Evolutionary conservation across 352 stramenopile genomes (phyloP), one percentile per base, ranked within the genome.

Genomic region (Aphanomyces invadans): DNA sequence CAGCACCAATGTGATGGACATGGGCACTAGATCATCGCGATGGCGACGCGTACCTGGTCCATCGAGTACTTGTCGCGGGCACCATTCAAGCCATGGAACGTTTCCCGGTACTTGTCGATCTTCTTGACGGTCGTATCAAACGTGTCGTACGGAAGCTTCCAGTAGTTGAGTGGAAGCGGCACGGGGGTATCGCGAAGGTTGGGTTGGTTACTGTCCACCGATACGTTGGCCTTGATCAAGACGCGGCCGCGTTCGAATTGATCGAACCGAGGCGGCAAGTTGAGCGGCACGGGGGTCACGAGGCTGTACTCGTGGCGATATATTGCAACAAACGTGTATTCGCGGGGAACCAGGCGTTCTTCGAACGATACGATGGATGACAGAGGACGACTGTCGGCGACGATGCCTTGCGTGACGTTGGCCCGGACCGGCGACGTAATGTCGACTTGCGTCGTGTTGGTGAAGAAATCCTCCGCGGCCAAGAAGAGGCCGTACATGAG

Each of bases 41-140:
- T 12, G 9, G 28, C 19, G 28, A 54, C 15, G 0, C n/a, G 31
- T 21, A 94, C 52, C 39, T 86, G 89, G 19, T 90, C 73, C 54
- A 94, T 91, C 38, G 80, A 79, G 71, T 90, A 94, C 32, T 82
- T 11, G 38, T 83, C 88, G 65, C 89, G 76, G 9, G 73, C 64
- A 1, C 63, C 61, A 0, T 76, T 75, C 2, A 66, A 48, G 38
- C 88, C 88, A 56, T 96, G 85, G 63, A 97, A 98, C 7, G 92
- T 98, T 78, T 99, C 96, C 64, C 94, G 87, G 68, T 98, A 99
- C 49, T 97, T 96, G 61, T 90, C 73, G 28, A 83, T 96, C 73
- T 95, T 83, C 15, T 96, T 70, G 53, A 97, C 91, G 9, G 87
- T 95, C 7, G 83, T 54, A 23, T 86, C 65, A 2, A 83, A 74